Conservation (phyloP, 352 stramenopile genomes). For the Pythium pectinolyticum region DNA sequence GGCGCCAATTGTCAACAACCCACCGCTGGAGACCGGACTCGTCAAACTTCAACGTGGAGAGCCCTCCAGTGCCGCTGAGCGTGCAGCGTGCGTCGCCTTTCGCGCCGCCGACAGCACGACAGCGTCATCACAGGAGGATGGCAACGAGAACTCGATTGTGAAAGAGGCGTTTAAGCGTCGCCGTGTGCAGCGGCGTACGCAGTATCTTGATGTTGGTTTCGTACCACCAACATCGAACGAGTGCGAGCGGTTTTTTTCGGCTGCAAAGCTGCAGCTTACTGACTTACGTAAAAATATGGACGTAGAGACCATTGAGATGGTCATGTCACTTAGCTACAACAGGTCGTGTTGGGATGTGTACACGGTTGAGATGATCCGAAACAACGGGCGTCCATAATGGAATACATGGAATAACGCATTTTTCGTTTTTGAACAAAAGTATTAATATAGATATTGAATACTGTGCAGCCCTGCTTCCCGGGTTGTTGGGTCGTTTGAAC, state of each 20-base stretch:
- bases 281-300: slow-evolving; percentile 23
- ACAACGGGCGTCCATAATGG: too few species aligned
- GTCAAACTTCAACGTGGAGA: background rate
- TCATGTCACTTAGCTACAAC: slow-evolving; percentile 9
- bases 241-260: slow-evolving; percentile 23
- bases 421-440: too few species aligned
- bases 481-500: too few species aligned
- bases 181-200: background rate
- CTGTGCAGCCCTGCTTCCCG: too few species aligned
- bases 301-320: slow-evolving; percentile 20
- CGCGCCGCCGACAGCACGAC: too few species aligned
- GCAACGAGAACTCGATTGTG: slow-evolving; percentile 12
- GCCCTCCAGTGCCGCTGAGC: background rate
- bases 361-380: too few species aligned
- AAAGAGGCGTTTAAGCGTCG: slow-evolving; percentile 11
- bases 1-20: background rate
- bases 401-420: too few species aligned
- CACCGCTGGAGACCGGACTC: background rate
- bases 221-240: slow-evolving; percentile 12
- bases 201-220: background rate
- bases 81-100: background rate
- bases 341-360: too few species aligned
- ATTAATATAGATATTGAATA: too few species aligned
- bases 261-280: slow-evolving; percentile 7
- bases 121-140: too few species aligned